phyloP scores from a whole-genome alignment of 2,329 filamentous ascomycete species.

The Cyphellophora europaea region DNA sequence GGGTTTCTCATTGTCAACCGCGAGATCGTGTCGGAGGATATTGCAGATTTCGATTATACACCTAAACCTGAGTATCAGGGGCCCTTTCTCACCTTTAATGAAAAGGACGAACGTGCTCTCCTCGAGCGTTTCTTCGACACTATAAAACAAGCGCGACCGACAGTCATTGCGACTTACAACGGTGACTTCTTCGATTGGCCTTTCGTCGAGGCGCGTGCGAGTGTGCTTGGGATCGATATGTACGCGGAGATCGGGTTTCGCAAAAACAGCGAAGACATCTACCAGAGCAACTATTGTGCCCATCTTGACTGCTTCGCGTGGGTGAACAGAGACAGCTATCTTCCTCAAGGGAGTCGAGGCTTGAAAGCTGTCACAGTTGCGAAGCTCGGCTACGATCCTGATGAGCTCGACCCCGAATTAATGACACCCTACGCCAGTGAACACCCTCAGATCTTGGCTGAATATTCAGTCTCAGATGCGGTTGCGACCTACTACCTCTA shows the following conservation, averaged over 20 bases:
- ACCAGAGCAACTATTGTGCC: slow-evolving; percentile 88
- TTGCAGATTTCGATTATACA: slow-evolving; percentile 95
- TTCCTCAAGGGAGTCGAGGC: slow-evolving; percentile 93
- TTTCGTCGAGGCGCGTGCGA: slow-evolving; percentile 88
- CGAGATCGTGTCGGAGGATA: slow-evolving; percentile 95
- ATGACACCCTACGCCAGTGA: slow-evolving; percentile 89
- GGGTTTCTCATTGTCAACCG: slow-evolving; percentile 97
- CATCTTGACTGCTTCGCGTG: slow-evolving; percentile 99
- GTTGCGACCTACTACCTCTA: slow-evolving; percentile 98
- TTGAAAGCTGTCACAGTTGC: slow-evolving; percentile 96
- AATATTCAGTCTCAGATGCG: slow-evolving; percentile 98
- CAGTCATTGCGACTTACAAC: slow-evolving; percentile 99
- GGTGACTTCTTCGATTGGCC: slow-evolving; percentile 99
- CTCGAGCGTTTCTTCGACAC: slow-evolving; percentile 91
- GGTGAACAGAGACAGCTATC: slow-evolving; percentile 97
- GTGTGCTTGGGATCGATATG: slow-evolving; percentile 95
- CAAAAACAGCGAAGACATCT: slow-evolving; percentile 92
- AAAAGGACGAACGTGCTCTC: slow-evolving; percentile 79
- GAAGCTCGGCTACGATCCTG: slow-evolving; percentile 95
- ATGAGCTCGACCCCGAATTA: slow-evolving; percentile 91
- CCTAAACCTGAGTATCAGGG: slow-evolving; percentile 93
- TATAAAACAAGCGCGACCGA: slow-evolving; percentile 88
- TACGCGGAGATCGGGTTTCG: slow-evolving; percentile 96
- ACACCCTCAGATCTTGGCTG: slow-evolving; percentile 83
- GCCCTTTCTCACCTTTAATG: slow-evolving; percentile 96